Conservation (phyloP, 805 yeast genomes). For the Metschnikowia reukaufii region DNA sequence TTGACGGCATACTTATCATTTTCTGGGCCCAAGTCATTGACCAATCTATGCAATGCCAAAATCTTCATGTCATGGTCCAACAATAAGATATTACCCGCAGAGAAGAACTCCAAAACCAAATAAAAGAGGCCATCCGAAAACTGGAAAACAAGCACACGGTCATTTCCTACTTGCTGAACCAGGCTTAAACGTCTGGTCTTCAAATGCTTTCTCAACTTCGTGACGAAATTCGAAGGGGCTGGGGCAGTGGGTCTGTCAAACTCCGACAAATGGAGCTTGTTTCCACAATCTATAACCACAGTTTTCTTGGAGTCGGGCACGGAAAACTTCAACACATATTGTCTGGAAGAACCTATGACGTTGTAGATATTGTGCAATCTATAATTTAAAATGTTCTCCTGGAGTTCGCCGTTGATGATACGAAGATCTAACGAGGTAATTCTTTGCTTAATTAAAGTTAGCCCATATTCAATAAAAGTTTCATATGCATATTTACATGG, state of each 20-base stretch:
- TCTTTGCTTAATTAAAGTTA: conserved; percentile 58
- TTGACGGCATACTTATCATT: conserved; percentile 72
- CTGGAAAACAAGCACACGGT: conserved; percentile 78
- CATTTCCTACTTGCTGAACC: conserved; percentile 72
- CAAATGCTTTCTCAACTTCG: conserved; percentile 82
- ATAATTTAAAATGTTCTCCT: conserved; percentile 54
- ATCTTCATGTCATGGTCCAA: conserved; percentile 70
- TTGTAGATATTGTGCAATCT: conserved; percentile 86
- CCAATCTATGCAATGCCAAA: conserved; percentile 73
- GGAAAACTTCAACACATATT: conserved; percentile 76
- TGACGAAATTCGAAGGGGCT: conserved; percentile 81
- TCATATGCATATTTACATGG: not conserved
- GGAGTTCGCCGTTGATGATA: conserved; percentile 66
- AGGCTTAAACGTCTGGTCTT: conserved; percentile 75
- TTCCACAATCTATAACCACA: conserved; percentile 82
- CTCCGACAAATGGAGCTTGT: conserved; percentile 73
- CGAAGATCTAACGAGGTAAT: conserved; percentile 81
- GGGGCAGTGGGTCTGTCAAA: conserved; percentile 80
- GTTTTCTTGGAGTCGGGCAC: conserved; percentile 78
- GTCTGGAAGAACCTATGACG: conserved; percentile 66
- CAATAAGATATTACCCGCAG: conserved; percentile 88
- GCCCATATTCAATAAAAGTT: not conserved
- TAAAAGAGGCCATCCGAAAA: conserved; percentile 81
- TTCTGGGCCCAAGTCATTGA: conserved; percentile 62
- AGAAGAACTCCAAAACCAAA: conserved; percentile 85